Conservation (phyloP, 352 stramenopile species). For the Phytophthora uliginosa region DNA sequence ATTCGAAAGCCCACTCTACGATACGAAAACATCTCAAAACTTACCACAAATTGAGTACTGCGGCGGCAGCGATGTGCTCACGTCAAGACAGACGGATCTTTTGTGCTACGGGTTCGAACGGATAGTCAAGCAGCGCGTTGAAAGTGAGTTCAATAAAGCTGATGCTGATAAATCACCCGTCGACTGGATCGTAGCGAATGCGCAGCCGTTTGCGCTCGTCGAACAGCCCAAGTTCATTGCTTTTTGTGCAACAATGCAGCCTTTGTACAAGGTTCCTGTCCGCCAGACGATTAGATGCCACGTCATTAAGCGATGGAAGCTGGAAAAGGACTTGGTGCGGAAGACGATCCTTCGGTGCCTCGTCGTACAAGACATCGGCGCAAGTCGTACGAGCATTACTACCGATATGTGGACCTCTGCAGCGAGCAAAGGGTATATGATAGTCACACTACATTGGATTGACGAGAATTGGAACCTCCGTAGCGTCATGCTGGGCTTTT, state of each 20-base stretch:
- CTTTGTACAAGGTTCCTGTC: slow-evolving; percentile 7
- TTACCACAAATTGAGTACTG: slow-evolving; percentile 8
- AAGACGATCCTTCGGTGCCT: not conserved
- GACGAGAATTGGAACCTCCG: not conserved
- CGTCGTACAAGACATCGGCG: not conserved
- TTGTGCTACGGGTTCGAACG: slow-evolving; percentile 11
- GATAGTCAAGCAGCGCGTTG: slow-evolving; percentile 5
- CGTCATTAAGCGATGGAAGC: slow-evolving; percentile 12
- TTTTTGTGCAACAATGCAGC: slow-evolving; percentile 6
- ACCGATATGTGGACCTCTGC: slow-evolving; percentile 34
- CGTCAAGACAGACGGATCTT: slow-evolving; percentile 9
- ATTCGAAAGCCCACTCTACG: slow-evolving; percentile 9
- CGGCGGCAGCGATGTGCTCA: not conserved
- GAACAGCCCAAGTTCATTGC: slow-evolving; percentile 14
- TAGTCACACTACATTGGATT: slow-evolving; percentile 28
- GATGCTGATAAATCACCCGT: slow-evolving; percentile 8
- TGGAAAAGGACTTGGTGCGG: slow-evolving; percentile 5
- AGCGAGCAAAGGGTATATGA: slow-evolving; percentile 26
- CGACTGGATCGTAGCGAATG: slow-evolving; percentile 11
- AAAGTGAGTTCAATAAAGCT: slow-evolving; percentile 3
- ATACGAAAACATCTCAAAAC: slow-evolving; percentile 9
- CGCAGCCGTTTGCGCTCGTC: slow-evolving; percentile 10
- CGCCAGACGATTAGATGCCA: slow-evolving; percentile 5
- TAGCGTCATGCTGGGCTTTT: too few species aligned
- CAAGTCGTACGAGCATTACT: slow-evolving; percentile 14